Conservation (phyloP, 1,284 basidiomycete species). For the Fomitopsis pinicola region DNA sequence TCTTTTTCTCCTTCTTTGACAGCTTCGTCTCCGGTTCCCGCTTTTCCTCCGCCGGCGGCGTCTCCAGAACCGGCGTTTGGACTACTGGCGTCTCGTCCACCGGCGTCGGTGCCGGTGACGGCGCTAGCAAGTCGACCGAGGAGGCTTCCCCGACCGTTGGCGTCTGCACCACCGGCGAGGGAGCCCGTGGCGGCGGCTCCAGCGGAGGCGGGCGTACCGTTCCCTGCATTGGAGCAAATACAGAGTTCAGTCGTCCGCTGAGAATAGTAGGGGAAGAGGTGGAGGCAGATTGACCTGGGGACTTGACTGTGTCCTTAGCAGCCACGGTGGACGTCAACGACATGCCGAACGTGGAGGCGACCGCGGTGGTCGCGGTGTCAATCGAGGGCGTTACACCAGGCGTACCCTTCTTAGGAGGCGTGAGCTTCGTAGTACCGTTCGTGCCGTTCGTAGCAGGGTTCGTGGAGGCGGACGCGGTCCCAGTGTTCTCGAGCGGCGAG, state of each 20-base stretch:
- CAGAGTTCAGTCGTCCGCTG: slow-evolving; percentile 19
- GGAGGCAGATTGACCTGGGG: slow-evolving; percentile 20
- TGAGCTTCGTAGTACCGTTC: background rate
- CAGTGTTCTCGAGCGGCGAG: slow-evolving; percentile 20
- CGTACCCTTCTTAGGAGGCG: background rate
- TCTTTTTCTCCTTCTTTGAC: slow-evolving; percentile 8
- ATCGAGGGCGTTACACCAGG: background rate
- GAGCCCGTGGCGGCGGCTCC: slow-evolving; percentile 1
- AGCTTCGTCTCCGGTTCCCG: too few species aligned
- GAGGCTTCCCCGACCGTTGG: slow-evolving; percentile 10
- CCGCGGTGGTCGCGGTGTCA: background rate
- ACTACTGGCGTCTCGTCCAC: background rate
- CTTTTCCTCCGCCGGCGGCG: slow-evolving; percentile 6
- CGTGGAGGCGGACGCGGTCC: slow-evolving; percentile 15
- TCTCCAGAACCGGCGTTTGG: slow-evolving; percentile 7
- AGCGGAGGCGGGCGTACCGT: slow-evolving; percentile 4
- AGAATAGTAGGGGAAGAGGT: slow-evolving; percentile 14
- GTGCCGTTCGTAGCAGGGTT: slow-evolving; percentile 8
- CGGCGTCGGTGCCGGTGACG: slow-evolving; percentile 7
- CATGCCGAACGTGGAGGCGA: background rate
- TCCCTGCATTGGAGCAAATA: slow-evolving; percentile 20
- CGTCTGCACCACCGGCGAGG: slow-evolving; percentile 6
- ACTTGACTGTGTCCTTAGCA: slow-evolving; percentile 4
- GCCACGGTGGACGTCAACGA: slow-evolving; percentile 5
- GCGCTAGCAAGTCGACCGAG: slow-evolving; percentile 1